Evolutionary conservation across 2,329 filamentous ascomycete genomes (phyloP), one percentile per base, ranked within the genome.

Genomic region (Domatiomyces catenatus): DNA sequence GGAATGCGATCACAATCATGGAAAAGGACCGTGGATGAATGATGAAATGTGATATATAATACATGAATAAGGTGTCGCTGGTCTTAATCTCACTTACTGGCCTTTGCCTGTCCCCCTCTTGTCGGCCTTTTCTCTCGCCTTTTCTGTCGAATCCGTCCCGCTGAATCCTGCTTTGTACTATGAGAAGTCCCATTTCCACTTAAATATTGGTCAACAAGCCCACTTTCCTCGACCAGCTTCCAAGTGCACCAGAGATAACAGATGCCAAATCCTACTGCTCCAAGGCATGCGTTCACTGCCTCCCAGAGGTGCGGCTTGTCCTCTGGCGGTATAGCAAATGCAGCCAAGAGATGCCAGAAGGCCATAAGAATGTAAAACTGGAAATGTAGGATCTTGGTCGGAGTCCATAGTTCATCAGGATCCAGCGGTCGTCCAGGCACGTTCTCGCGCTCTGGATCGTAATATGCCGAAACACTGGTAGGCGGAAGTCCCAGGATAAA

Each of bases 301-400:
- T 93, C 82, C 90, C 90, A 98, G 1, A 98, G 70, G 69, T 98
- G 92, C 0, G 92, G 92, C 67, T 94, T 95, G 52, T 76, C 74
- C 0, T 70, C 59, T 3, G 90, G 89, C 12, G 89, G 81, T 8
- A 66, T 54, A 1, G 88, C 68, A 53, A 80, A 80, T 1, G 76
- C 75, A 58, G 94, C 86, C 0, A 80, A 69, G 10, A 86, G 66
- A 65, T 98, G 92, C 87, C 92, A 95, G 12, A 67, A 74, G 12
- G 79, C 71, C 82, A 95, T 94, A 28, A 72, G 73, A 3, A 79
- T 56, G 62, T 96, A 96, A 59, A 92, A 89, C 10, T 71, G 68
- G 10, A 80, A 66, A 61, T 98, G 92, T 3, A 94, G 60, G 3
- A 90, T 64, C 47, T 84, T 90, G 24, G 72, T 75, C 18, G 51